Percentiles rank a stretch among this genome's conserved stretches.
Conservation (phyloP, 1,139 yeast species). For the Lodderomyces oxycetoniae region DNA sequence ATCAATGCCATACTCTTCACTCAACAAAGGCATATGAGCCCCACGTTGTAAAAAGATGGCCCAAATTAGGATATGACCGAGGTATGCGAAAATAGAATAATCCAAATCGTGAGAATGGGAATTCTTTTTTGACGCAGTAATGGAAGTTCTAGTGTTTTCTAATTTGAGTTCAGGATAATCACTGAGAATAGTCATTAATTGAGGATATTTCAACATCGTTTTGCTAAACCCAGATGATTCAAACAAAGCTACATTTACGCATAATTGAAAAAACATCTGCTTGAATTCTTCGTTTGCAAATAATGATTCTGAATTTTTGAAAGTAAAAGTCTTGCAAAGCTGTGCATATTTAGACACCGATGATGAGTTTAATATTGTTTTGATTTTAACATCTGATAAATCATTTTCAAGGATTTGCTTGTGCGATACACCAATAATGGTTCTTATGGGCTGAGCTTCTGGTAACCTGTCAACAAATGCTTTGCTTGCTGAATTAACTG, state of each 20-base stretch:
- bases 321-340: slow-evolving; percentile 26
- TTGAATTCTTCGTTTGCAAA: slow-evolving; percentile 25
- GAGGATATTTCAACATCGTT: slow-evolving; percentile 23
- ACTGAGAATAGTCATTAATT: slow-evolving; percentile 29
- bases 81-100: slow-evolving; percentile 35
- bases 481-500: slow-evolving; percentile 26
- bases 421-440: slow-evolving; percentile 40
- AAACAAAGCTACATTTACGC: slow-evolving; percentile 36
- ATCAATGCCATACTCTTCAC: slow-evolving; percentile 15
- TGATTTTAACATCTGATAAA: slow-evolving; percentile 37
- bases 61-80: slow-evolving; percentile 44
- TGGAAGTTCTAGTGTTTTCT: slow-evolving; percentile 30
- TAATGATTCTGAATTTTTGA: slow-evolving; percentile 24
- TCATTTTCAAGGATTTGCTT: slow-evolving; percentile 33
- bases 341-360: slow-evolving; percentile 30
- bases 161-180: slow-evolving; percentile 33
- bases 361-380: slow-evolving; percentile 32
- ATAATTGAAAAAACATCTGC: slow-evolving; percentile 27
- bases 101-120: slow-evolving; percentile 38
- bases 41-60: slow-evolving; percentile 26
- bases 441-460: slow-evolving; percentile 32
- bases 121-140: slow-evolving; percentile 33
- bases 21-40: slow-evolving; percentile 16
- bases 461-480: slow-evolving; percentile 29
- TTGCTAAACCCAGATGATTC: slow-evolving; percentile 38